Evolutionary conservation across 176 grass and related monocot genomes (phyloP).

Genomic region (Oryza australiensis): DNA sequence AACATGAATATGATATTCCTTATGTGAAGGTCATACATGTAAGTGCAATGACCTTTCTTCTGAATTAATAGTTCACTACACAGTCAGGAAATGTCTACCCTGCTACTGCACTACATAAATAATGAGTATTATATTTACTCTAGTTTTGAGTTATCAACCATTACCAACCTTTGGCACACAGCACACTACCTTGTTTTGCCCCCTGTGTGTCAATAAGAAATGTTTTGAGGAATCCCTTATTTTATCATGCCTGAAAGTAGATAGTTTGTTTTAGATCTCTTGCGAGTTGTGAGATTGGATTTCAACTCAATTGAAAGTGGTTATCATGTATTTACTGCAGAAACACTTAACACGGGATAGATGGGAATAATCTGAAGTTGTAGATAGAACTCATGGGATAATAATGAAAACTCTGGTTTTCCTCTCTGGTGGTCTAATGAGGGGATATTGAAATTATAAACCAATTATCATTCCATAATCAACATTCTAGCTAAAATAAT

Average conservation of each 20-base stretch:
- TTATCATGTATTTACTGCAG: background rate
- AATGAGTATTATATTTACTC: background rate
- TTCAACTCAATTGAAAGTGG: conserved; percentile 1
- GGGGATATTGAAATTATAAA: background rate
- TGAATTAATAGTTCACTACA: background rate
- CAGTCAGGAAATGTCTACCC: background rate
- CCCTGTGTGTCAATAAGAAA: background rate
- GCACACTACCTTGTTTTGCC: background rate
- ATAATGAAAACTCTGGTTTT: background rate
- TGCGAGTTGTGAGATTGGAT: background rate
- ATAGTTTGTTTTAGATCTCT: conserved; percentile 2
- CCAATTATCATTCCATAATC: too few species aligned
- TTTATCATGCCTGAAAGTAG: background rate
- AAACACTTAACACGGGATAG: background rate
- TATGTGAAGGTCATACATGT: conserved; percentile 75
- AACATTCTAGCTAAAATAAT: conserved; percentile 9
- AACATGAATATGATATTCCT: conserved; percentile 58
- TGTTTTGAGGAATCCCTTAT: background rate
- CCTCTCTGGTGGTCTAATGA: background rate
- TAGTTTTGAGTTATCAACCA: background rate
- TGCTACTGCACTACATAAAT: background rate
- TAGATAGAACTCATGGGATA: background rate
- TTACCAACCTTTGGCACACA: background rate
- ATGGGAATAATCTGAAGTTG: background rate
- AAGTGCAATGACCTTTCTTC: conserved; percentile 40